Evolutionary conservation across 352 stramenopile species (phyloP).

Genomic region (Globisporangium lucens): DNA sequence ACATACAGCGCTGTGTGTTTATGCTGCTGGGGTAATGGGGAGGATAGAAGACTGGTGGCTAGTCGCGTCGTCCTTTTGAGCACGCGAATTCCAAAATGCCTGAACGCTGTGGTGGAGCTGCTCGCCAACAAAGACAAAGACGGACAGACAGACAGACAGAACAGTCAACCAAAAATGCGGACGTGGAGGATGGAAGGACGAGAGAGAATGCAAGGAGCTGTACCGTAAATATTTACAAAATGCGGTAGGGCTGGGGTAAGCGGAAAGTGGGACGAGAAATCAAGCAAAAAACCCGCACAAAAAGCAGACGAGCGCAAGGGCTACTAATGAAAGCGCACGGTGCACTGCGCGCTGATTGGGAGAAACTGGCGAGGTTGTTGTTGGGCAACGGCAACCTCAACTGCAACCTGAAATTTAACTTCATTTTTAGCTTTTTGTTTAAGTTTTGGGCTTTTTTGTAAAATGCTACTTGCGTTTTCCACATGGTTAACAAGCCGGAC

Average conservation of each 20-base stretch:
- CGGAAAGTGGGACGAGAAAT: conserved; percentile 14
- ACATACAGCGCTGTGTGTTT: conserved; percentile 8
- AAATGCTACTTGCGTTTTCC: background rate
- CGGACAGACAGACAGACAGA: background rate
- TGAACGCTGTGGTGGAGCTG: background rate
- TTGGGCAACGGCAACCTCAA: conserved; percentile 9
- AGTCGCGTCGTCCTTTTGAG: conserved; percentile 13
- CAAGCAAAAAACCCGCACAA: conserved; percentile 14
- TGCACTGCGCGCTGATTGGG: background rate
- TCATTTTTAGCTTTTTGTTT: background rate
- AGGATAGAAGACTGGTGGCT: background rate
- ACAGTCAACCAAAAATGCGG: background rate
- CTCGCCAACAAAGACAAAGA: background rate
- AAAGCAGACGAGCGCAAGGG: conserved; percentile 7
- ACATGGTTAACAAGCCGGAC: background rate
- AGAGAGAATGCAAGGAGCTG: conserved; percentile 6
- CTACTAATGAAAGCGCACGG: conserved; percentile 2
- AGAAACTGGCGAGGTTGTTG: background rate
- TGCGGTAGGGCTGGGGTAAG: background rate
- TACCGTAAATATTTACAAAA: background rate
- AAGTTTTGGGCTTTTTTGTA: background rate
- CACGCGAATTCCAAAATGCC: conserved; percentile 16
- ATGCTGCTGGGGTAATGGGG: conserved; percentile 1
- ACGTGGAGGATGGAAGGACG: conserved; percentile 1
- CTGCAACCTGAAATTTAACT: background rate